phyloP scores from a whole-genome alignment of 2,329 filamentous ascomycete species.

The Hirsutella thompsonii region DNA sequence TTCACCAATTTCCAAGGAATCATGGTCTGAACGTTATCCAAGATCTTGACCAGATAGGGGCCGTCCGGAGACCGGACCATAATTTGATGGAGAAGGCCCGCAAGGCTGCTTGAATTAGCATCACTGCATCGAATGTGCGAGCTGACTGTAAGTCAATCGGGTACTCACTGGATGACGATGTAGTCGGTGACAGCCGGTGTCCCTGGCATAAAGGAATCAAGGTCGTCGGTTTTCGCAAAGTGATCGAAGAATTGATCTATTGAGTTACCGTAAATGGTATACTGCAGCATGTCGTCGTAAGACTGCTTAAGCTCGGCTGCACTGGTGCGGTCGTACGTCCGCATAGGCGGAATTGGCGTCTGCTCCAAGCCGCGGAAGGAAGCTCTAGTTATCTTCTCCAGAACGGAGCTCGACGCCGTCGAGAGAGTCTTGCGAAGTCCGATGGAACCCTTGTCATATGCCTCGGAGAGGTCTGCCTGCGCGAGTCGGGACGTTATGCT shows the following conservation, averaged over 20 bases:
- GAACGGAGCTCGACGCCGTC: conserved; percentile 55
- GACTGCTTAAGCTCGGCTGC: conserved; percentile 48
- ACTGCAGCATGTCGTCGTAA: conserved; percentile 55
- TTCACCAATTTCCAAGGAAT: conserved; percentile 60
- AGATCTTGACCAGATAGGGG: conserved; percentile 56
- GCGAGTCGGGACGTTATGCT: conserved; percentile 48
- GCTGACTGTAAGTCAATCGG: no score
- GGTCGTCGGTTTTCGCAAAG: conserved; percentile 43
- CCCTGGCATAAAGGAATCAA: conserved; percentile 50
- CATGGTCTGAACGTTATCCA: conserved; percentile 57
- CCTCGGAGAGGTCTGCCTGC: conserved; percentile 61
- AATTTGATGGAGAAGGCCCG: conserved; percentile 61
- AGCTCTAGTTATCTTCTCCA: conserved; percentile 57
- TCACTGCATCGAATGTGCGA: neutral
- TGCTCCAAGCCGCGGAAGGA: conserved; percentile 41
- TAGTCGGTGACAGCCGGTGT: conserved; percentile 54
- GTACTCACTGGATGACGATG: conserved; percentile 53
- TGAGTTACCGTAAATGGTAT: conserved; percentile 54
- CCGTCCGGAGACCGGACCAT: conserved; percentile 64
- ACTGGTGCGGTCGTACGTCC: conserved; percentile 42
- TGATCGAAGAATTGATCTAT: conserved; percentile 53
- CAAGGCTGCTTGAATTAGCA: conserved; percentile 37
- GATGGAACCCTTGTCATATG: conserved; percentile 66
- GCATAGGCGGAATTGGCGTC: conserved; percentile 5
- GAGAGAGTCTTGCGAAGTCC: conserved; percentile 64